Evolutionary conservation across 2,329 filamentous ascomycete species (phyloP), one percentile per base, ranked within the genome.

Genomic region (Pyrenophora tritici-repentis): DNA sequence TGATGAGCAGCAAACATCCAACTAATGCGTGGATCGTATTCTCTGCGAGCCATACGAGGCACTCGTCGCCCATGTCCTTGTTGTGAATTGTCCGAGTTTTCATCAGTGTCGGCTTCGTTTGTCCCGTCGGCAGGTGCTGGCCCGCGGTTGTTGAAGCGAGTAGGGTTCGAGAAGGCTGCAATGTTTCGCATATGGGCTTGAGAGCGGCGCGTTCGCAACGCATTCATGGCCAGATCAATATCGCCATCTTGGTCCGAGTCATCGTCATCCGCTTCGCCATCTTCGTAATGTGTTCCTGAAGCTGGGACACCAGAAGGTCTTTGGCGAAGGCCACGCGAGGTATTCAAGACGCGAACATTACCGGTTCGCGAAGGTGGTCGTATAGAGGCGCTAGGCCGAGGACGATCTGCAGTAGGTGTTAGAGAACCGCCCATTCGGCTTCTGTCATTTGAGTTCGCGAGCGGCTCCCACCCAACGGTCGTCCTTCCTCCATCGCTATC

Each of bases 371-470:
- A 75, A 46, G 72, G 70, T 32, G 73, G 73, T 43, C 71, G 72
- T 49, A 73, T 74, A 26, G 68, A 63, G 61, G 66, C 68, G 53
- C 68, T 73, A 70, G 70, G 71, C 63, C 66, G 67, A 48, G 71
- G 72, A 69, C 72, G 72, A 76, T 75, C 74, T 76, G 73, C 71
- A 75, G 72, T 74, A 75, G 74, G 73, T 73, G 74, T 76, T 73
- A 76, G 74, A 76, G 73, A 75, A 70, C 73, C 72, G 66, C 67
- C 68, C 68, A 73, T 73, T 72, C 72, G 73, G 63, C 66, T 64
- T 75, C 73, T 73, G 63, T 75, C 71, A 75, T 74, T 73, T 65
- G 73, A 74, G 68, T 70, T 75, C 72, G 73, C 67, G 66, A 70
- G 74, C 73, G 71, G 67, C 63, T 74, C 73, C 73, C 73, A 76